These are phyloP conservation scores for Eragrostis curvula DNA, from an alignment of 176 grass and related monocot genomes.

Conservation along the genomic window DNA sequence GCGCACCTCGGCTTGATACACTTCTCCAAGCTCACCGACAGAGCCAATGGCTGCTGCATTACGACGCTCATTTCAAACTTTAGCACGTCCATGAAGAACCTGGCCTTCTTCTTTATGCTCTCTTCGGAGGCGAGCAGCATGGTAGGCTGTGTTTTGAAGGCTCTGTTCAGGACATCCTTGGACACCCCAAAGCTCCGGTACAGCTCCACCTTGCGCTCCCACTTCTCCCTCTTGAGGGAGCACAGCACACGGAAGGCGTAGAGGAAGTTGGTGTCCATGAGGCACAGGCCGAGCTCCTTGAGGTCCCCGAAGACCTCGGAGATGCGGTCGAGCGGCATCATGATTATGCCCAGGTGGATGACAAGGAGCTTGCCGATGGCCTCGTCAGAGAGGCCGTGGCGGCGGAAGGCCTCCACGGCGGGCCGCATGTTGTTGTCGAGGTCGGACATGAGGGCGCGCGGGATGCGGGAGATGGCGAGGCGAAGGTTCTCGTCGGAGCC, in stretches of 20 bases:
- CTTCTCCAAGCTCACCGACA: conserved; percentile 47
- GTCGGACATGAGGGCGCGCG: not conserved
- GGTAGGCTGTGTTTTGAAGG: conserved; percentile 42
- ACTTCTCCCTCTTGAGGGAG: conserved; percentile 20
- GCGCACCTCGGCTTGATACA: conserved; percentile 36
- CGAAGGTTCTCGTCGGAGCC: not conserved
- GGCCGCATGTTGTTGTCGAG: conserved; percentile 34
- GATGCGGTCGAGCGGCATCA: conserved; percentile 18
- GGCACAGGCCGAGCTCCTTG: not conserved
- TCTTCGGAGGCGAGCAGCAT: conserved; percentile 21
- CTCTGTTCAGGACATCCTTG: conserved; percentile 33
- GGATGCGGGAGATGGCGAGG: not conserved
- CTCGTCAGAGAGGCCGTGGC: conserved; percentile 15
- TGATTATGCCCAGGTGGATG: conserved; percentile 14
- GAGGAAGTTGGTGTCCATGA: conserved; percentile 15
- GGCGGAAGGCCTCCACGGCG: conserved; percentile 37
- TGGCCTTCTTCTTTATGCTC: not conserved
- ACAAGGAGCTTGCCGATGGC: conserved; percentile 21
- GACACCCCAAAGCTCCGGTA: conserved; percentile 47
- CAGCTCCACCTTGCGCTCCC: conserved; percentile 44
- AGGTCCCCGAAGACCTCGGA: conserved; percentile 36
- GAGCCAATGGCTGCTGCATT: not conserved
- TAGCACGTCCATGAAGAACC: conserved; percentile 28
- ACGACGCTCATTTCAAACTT: conserved; percentile 5
- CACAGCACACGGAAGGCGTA: conserved; percentile 28